A percentile compares a stretch with the other conserved stretches of the same genome.
These are phyloP conservation scores for Boletellus ananas DNA, from an alignment of 768 basidiomycete genomes.

Conservation along the genomic window DNA sequence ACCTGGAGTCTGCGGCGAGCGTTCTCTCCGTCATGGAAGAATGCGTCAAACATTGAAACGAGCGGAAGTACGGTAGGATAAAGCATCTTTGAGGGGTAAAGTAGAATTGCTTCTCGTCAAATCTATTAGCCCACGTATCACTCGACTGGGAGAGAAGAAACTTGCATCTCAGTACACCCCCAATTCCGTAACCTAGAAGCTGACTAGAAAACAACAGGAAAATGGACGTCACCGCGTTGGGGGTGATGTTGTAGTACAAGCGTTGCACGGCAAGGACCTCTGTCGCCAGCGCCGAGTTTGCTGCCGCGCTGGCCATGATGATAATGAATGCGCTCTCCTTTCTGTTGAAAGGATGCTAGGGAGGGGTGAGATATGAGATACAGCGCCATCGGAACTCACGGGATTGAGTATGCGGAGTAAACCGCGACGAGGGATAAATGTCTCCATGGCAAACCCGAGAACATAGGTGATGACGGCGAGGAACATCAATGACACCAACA, in stretches of 20 bases:
- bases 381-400: not conserved
- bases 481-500: slow-evolving; percentile 51
- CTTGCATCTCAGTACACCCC: slow-evolving; percentile 48
- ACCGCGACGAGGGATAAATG: slow-evolving; percentile 42
- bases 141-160: not conserved
- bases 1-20: slow-evolving; percentile 39
- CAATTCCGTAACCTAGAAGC: slow-evolving; percentile 51
- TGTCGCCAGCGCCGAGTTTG: slow-evolving; percentile 50
- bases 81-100: slow-evolving; percentile 47
- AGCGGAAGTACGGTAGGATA: slow-evolving; percentile 32
- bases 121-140: not conserved
- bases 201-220: slow-evolving; percentile 38
- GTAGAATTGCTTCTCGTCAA: slow-evolving; percentile 16
- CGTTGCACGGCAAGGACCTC: slow-evolving; percentile 54
- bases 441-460: slow-evolving; percentile 45
- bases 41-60: slow-evolving; percentile 27
- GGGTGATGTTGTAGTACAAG: slow-evolving; percentile 49
- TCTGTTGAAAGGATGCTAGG: slow-evolving; percentile 57
- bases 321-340: slow-evolving; percentile 58
- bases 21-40: slow-evolving; percentile 40
- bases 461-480: slow-evolving; percentile 48
- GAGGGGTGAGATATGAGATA: not conserved
- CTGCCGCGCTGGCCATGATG: slow-evolving; percentile 54
- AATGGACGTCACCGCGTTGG: slow-evolving; percentile 43
- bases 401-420: slow-evolving; percentile 47